phyloP scores from a whole-genome alignment of 345 rosid genomes.

The Isatis tinctoria region DNA sequence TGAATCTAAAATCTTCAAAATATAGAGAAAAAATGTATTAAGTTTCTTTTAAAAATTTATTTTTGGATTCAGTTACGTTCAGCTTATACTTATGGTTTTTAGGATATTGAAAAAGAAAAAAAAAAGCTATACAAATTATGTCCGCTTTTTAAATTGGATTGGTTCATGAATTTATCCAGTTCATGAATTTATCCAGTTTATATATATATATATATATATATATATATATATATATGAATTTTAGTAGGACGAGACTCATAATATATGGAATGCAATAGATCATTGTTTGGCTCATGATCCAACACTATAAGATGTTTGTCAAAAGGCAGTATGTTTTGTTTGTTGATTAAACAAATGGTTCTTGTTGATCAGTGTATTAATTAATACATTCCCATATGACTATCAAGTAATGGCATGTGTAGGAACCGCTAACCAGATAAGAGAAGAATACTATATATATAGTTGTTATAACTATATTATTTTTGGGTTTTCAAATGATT shows the following conservation, averaged over 20 bases:
- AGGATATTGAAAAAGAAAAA: neutral
- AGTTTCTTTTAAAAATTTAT: neutral
- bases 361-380: constrained; percentile 16
- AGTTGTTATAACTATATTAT: neutral
- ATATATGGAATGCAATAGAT: constrained; percentile 20
- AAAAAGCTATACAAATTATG: neutral
- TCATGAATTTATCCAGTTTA: no score
- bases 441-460: neutral
- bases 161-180: neutral
- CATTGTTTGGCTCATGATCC: constrained; percentile 41
- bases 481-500: neutral
- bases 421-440: constrained; percentile 1
- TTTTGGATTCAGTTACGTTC: neutral
- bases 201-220: neutral
- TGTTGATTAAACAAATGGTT: constrained; percentile 13
- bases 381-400: constrained; percentile 24
- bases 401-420: constrained; percentile 25
- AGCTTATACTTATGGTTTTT: neutral
- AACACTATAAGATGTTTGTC: constrained; percentile 37
- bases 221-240: neutral
- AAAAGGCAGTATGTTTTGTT: constrained; percentile 29
- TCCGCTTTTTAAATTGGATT: neutral
- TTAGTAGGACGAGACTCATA: neutral
- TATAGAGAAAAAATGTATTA: neutral
- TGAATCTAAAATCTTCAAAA: neutral